Percentiles rank a stretch among this genome's conserved stretches.
These are phyloP conservation scores for Aspergillus sclerotialis DNA, from an alignment of 2,329 filamentous ascomycete species.

Conservation along the genomic window DNA sequence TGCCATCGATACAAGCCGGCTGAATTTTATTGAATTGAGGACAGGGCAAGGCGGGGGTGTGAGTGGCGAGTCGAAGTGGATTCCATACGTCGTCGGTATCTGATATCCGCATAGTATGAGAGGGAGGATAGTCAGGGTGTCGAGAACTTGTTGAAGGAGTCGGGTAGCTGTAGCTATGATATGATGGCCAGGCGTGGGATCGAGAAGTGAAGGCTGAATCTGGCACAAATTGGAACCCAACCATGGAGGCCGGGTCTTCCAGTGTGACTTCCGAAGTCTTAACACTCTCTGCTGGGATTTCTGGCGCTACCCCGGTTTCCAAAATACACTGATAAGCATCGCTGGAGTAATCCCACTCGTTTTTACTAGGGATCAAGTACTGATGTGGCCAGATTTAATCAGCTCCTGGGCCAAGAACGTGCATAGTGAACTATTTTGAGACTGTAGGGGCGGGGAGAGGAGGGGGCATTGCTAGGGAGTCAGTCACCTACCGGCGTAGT, in stretches of 20 bases:
- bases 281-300: slow-evolving; percentile 8
- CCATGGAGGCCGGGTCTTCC: slow-evolving; percentile 16
- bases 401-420: too few relatives aligned
- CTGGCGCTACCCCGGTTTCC: slow-evolving; percentile 8
- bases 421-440: too few relatives aligned
- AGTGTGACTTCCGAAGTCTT: slow-evolving; percentile 10
- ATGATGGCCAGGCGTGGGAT: slow-evolving; percentile 12
- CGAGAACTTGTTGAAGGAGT: slow-evolving; percentile 12
- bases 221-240: slow-evolving; percentile 20
- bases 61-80: slow-evolving; percentile 23
- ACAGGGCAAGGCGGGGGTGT: slow-evolving; percentile 11
- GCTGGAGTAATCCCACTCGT: background rate
- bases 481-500: too few relatives aligned
- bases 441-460: too few relatives aligned
- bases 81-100: slow-evolving; percentile 26
- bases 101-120: slow-evolving; percentile 12
- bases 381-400: too few relatives aligned
- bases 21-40: slow-evolving; percentile 13
- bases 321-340: slow-evolving; percentile 25
- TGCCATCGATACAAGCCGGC: slow-evolving; percentile 16
- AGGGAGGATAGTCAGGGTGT: slow-evolving; percentile 16
- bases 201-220: slow-evolving; percentile 14
- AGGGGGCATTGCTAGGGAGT: too few relatives aligned
- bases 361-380: too few relatives aligned
- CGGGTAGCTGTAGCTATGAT: slow-evolving; percentile 4